phyloP scores from a whole-genome alignment of 1,139 yeast species.

The Blastobotrys persicus region DNA sequence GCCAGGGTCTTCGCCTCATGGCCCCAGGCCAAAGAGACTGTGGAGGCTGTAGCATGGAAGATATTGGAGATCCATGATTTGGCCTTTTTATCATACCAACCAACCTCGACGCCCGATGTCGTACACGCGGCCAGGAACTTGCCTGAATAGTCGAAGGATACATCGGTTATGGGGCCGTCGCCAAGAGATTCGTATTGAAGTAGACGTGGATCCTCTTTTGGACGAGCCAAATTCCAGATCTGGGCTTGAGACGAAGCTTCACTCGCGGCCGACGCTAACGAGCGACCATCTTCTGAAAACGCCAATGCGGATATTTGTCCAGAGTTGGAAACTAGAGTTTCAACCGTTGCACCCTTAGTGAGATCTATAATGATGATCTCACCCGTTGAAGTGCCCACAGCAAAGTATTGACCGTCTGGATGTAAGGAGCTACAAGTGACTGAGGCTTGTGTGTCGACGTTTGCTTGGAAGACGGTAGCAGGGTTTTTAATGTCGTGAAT shows the following conservation, averaged over 20 bases:
- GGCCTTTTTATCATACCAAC: slow-evolving; percentile 11
- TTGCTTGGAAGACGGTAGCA: slow-evolving; percentile 13
- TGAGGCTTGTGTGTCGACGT: slow-evolving; percentile 13
- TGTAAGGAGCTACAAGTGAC: slow-evolving; percentile 45
- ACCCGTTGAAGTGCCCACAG: slow-evolving; percentile 45
- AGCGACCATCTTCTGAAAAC: slow-evolving; percentile 71
- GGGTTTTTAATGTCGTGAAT: slow-evolving; percentile 32
- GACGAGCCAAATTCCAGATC: slow-evolving; percentile 30
- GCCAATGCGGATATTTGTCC: slow-evolving; percentile 39
- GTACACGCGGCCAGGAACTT: slow-evolving; percentile 34
- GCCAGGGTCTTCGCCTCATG: slow-evolving; percentile 21
- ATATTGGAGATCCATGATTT: slow-evolving; percentile 10
- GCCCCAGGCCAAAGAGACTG: slow-evolving; percentile 26
- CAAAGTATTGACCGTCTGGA: slow-evolving; percentile 63
- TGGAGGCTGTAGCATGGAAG: slow-evolving; percentile 15
- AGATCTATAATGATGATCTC: slow-evolving; percentile 47
- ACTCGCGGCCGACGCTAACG: slow-evolving; percentile 45
- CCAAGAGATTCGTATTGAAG: not conserved
- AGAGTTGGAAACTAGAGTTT: slow-evolving; percentile 2
- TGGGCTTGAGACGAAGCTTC: slow-evolving; percentile 17
- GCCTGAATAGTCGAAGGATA: slow-evolving; percentile 48
- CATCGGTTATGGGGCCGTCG: slow-evolving; percentile 1
- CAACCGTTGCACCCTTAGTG: slow-evolving; percentile 9
- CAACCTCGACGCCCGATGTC: slow-evolving; percentile 12
- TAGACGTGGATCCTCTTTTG: slow-evolving; percentile 8